These are phyloP conservation scores for Boletus sensibilis DNA, from an alignment of 768 basidiomycete species.

Conservation along the genomic window DNA sequence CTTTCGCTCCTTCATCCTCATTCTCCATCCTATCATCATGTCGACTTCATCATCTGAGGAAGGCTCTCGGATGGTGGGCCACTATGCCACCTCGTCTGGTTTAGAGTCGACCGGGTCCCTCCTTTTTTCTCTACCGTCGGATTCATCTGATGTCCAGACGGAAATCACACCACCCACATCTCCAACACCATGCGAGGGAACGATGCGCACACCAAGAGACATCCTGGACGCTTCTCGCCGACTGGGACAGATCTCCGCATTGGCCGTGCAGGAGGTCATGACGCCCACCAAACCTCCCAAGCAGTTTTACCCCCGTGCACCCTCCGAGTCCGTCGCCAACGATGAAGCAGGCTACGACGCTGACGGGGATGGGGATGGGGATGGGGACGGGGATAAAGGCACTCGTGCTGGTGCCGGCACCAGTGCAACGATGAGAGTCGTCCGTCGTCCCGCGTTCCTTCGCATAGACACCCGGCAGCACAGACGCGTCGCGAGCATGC, in stretches of 20 bases:
- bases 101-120: conserved; percentile 13
- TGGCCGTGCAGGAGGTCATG: not conserved
- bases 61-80: not conserved
- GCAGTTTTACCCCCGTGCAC: not conserved
- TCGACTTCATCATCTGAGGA: conserved; percentile 15
- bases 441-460: conserved; percentile 16
- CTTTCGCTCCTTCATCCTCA: not conserved
- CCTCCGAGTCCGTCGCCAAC: not conserved
- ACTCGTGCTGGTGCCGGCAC: not conserved
- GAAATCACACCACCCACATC: conserved; percentile 23
- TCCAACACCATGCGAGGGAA: conserved; percentile 13
- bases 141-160: conserved; percentile 17
- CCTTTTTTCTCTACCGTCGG: conserved; percentile 10
- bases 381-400: not conserved
- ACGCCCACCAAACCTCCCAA: conserved; percentile 1
- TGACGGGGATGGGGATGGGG: conserved; percentile 13
- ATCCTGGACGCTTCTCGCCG: conserved; percentile 14
- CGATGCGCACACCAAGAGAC: conserved; percentile 5
- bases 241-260: conserved; percentile 5
- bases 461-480: conserved; percentile 28
- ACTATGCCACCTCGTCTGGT: conserved; percentile 5
- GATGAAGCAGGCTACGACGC: conserved; percentile 30
- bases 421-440: not conserved
- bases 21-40: not conserved
- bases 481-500: conserved; percentile 26